Evolutionary conservation across 495 filamentous ascomycete species (phyloP).

Genomic region (Amorphotheca resinae): DNA sequence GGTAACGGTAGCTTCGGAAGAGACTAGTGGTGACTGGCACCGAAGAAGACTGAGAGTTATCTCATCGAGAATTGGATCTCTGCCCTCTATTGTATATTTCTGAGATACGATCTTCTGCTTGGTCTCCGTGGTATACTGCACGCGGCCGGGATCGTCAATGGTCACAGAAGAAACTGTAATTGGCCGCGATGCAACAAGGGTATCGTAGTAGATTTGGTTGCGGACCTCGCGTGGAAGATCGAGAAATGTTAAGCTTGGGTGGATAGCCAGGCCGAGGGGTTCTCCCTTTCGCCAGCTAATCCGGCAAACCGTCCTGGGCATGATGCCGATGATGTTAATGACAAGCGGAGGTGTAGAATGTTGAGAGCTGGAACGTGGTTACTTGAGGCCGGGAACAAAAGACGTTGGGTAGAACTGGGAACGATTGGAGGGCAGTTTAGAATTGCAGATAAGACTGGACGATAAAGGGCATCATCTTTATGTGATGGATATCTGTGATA

Average conservation of each 20-base stretch:
- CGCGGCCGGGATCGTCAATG: neutral
- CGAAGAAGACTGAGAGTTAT: neutral
- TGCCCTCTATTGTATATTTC: neutral
- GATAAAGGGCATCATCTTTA: too few relatives aligned
- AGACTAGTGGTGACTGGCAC: neutral
- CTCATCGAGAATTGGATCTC: neutral
- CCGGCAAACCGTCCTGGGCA: conserved; percentile 1
- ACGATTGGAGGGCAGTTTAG: too few relatives aligned
- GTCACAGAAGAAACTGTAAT: conserved; percentile 2
- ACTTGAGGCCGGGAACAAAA: too few relatives aligned
- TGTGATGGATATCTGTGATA: too few relatives aligned
- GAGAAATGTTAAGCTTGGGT: conserved; percentile 1
- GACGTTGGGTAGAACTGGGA: too few relatives aligned
- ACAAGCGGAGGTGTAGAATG: neutral
- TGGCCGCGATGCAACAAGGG: neutral
- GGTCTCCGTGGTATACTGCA: neutral
- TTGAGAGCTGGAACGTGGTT: too few relatives aligned
- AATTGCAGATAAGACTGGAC: too few relatives aligned
- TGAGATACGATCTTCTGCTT: neutral
- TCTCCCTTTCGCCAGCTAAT: conserved; percentile 3
- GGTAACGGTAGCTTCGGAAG: conserved; percentile 1
- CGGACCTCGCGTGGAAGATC: conserved; percentile 5
- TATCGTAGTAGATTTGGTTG: conserved; percentile 1
- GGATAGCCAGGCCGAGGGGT: conserved; percentile 5
- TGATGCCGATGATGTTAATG: neutral